phyloP scores from a whole-genome alignment of 2,329 filamentous ascomycete species.

The Ascochyta koolunga region DNA sequence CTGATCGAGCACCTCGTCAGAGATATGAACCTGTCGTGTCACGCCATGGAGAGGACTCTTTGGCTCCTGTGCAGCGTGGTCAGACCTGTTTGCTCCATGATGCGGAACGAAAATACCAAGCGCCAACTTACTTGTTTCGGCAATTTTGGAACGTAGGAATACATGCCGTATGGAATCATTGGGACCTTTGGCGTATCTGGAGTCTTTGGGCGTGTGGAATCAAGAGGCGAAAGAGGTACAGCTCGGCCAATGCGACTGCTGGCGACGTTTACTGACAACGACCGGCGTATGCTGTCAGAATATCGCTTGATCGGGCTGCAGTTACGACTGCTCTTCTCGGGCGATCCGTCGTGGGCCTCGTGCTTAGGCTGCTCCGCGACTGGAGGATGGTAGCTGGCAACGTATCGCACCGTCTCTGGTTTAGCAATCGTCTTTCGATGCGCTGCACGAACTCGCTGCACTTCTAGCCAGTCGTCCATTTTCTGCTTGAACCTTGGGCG shows the following conservation, averaged over 20 bases:
- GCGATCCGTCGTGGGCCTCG: background rate
- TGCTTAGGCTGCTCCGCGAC: constrained; percentile 1
- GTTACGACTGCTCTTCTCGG: background rate
- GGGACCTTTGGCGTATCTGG: background rate
- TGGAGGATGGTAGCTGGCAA: constrained; percentile 12
- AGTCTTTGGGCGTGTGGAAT: background rate
- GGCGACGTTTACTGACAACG: constrained; percentile 19
- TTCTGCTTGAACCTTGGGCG: constrained; percentile 37
- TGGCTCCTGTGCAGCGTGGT: constrained; percentile 7
- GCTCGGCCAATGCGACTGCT: background rate
- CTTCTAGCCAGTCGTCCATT: constrained; percentile 37
- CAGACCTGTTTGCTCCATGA: background rate
- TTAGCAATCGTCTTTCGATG: constrained; percentile 19
- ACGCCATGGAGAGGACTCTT: constrained; percentile 33
- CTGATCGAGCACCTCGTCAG: background rate
- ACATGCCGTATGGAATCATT: constrained; percentile 1
- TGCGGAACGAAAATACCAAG: no score
- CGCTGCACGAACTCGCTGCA: constrained; percentile 28
- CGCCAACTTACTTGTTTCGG: constrained; percentile 8
- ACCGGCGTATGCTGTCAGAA: constrained; percentile 24
- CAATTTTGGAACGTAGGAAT: constrained; percentile 4
- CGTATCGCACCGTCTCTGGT: constrained; percentile 12
- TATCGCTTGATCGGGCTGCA: constrained; percentile 30
- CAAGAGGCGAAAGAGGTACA: background rate
- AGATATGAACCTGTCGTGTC: constrained; percentile 23